Conservation (phyloP, 2,329 filamentous ascomycete species). For the Macrophomina tecta region DNA sequence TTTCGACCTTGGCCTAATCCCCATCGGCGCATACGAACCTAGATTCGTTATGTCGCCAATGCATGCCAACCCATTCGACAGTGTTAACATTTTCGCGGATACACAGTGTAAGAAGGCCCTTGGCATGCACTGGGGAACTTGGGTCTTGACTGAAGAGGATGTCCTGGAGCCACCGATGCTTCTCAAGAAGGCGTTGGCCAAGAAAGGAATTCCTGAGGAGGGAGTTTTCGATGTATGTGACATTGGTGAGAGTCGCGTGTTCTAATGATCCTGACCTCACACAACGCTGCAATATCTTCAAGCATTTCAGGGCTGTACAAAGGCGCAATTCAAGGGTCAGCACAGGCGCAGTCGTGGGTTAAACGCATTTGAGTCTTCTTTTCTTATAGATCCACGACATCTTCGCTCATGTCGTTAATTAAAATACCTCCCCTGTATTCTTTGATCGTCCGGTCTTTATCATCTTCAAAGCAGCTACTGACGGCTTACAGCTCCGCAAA, state of each 20-base stretch:
- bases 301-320: background rate
- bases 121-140: conserved; percentile 90
- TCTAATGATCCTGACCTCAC: conserved; percentile 41
- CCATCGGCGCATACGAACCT: conserved; percentile 87
- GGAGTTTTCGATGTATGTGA: conserved; percentile 83
- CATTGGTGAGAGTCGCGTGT: conserved; percentile 83
- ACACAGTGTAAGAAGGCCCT: conserved; percentile 78
- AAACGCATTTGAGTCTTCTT: background rate
- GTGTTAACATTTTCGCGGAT: conserved; percentile 87
- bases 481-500: conserved; percentile 30
- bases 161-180: conserved; percentile 80
- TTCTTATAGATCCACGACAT: background rate
- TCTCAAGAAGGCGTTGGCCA: conserved; percentile 73
- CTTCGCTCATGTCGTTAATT: background rate
- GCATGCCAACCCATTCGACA: conserved; percentile 86
- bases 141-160: conserved; percentile 84
- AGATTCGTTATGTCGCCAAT: conserved; percentile 76
- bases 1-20: conserved; percentile 90
- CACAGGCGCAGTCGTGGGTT: background rate
- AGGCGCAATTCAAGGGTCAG: background rate
- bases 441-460: background rate
- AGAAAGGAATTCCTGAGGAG: conserved; percentile 69
- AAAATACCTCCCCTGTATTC: background rate
- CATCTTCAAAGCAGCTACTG: background rate
- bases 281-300: background rate